Evolutionary conservation across 2,329 filamentous ascomycete species (phyloP).

Genomic region (Sporothrix humicola): DNA sequence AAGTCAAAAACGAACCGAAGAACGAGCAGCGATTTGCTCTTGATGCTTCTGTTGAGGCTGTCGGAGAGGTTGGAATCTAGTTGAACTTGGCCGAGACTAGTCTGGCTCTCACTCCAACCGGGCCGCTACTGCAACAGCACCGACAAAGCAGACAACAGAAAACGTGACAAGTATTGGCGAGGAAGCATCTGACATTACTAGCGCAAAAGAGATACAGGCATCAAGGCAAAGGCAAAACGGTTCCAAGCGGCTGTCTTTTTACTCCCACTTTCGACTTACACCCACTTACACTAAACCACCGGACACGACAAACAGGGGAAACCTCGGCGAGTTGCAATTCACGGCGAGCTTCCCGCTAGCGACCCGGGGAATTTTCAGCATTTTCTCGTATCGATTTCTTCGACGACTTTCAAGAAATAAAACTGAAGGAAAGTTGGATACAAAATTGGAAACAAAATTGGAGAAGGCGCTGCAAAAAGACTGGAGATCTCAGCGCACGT

Average conservation of each 20-base stretch:
- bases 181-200: no score
- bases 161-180: background rate
- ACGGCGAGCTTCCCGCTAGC: background rate
- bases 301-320: slow-evolving; percentile 7
- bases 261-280: background rate
- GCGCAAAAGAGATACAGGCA: no score
- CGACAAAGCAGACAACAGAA: no score
- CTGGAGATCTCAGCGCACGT: background rate
- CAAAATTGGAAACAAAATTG: background rate
- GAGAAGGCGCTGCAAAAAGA: background rate
- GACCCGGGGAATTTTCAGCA: background rate
- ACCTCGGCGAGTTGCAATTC: background rate
- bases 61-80: no score
- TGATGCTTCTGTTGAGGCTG: no score
- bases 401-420: background rate
- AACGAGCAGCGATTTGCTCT: background rate
- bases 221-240: background rate
- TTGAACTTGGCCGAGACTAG: no score
- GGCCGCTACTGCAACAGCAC: background rate
- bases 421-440: no score
- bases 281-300: background rate
- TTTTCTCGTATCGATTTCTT: slow-evolving; percentile 4
- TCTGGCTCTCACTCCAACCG: no score
- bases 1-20: background rate
- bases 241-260: background rate